These are phyloP conservation scores for Pythium insidiosum DNA, from an alignment of 352 stramenopile genomes.

Conservation along the genomic window DNA sequence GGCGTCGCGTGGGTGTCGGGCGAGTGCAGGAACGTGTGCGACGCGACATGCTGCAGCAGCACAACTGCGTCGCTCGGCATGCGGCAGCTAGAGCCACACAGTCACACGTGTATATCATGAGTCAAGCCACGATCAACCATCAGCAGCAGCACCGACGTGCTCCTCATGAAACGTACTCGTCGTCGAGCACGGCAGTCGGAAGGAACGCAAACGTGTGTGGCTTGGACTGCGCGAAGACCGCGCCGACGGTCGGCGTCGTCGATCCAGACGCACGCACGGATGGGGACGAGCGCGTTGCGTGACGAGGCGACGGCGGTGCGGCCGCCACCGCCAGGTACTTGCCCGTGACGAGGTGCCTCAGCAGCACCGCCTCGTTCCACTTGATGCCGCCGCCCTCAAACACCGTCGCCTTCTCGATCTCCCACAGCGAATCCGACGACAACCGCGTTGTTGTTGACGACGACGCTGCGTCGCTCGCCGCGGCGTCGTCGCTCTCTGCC, in stretches of 20 bases:
- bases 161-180: conserved; percentile 48
- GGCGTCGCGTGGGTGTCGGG: conserved; percentile 54
- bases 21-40: conserved; percentile 52
- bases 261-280: too few relatives aligned
- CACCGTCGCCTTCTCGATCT: conserved; percentile 35
- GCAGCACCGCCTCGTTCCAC: conserved; percentile 36
- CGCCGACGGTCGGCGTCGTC: too few relatives aligned
- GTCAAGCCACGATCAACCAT: too few relatives aligned
- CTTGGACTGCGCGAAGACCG: conserved; percentile 25
- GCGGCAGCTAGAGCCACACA: too few relatives aligned
- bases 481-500: conserved; percentile 17
- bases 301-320: too few relatives aligned
- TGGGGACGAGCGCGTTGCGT: conserved; percentile 1
- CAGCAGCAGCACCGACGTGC: too few relatives aligned
- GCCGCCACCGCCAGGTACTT: conserved; percentile 57
- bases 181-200: conserved; percentile 40
- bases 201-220: conserved; percentile 49
- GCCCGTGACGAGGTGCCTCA: conserved; percentile 49
- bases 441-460: too few relatives aligned
- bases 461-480: conserved; percentile 20
- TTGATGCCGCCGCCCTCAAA: conserved; percentile 48
- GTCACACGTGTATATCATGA: too few relatives aligned
- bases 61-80: too few relatives aligned
- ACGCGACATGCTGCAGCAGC: conserved; percentile 42
- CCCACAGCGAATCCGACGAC: conserved; percentile 52